Percentiles rank a stretch among this genome's conserved stretches.
Evolutionary conservation across 257 asterid species (phyloP).

Genomic region (Plantago elongata): DNA sequence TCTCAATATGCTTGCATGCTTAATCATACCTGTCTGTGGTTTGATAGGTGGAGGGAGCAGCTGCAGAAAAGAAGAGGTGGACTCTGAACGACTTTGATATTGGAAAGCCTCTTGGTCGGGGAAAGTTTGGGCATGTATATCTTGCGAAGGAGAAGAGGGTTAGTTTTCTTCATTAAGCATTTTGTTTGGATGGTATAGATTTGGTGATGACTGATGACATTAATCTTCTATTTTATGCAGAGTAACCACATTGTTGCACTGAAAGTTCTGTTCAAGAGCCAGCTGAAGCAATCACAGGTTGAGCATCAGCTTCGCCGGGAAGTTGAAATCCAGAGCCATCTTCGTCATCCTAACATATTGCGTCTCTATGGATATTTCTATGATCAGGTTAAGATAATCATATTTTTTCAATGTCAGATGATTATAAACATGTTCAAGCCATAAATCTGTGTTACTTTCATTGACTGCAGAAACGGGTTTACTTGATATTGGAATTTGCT

Average conservation of each 20-base stretch:
- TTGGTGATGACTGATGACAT: no score
- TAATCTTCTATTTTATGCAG: slow-evolving; percentile 27
- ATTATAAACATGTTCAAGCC: not conserved
- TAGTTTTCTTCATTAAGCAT: slow-evolving; percentile 8
- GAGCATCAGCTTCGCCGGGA: slow-evolving; percentile 86
- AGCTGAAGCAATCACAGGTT: slow-evolving; percentile 76
- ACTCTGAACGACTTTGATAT: slow-evolving; percentile 67
- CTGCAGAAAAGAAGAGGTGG: slow-evolving; percentile 72
- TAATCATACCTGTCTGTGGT: not conserved
- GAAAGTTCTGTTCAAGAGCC: slow-evolving; percentile 74
- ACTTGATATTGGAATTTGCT: slow-evolving; percentile 59
- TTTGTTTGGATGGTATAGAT: no score
- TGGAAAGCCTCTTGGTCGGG: slow-evolving; percentile 93
- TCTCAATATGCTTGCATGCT: not conserved
- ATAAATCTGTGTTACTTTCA: slow-evolving; percentile 2
- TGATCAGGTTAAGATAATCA: slow-evolving; percentile 44
- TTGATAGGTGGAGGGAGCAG: slow-evolving; percentile 45
- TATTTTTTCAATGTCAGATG: not conserved
- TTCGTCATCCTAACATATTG: slow-evolving; percentile 66
- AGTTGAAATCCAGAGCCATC: slow-evolving; percentile 78
- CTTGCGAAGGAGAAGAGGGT: slow-evolving; percentile 85
- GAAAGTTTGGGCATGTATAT: slow-evolving; percentile 89
- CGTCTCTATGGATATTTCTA: slow-evolving; percentile 68
- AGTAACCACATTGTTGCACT: slow-evolving; percentile 79
- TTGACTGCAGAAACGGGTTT: slow-evolving; percentile 55